Evolutionary conservation across 1,284 basidiomycete species (phyloP), one percentile per base, ranked within the genome.

Genomic region (Ustilago tritici): DNA sequence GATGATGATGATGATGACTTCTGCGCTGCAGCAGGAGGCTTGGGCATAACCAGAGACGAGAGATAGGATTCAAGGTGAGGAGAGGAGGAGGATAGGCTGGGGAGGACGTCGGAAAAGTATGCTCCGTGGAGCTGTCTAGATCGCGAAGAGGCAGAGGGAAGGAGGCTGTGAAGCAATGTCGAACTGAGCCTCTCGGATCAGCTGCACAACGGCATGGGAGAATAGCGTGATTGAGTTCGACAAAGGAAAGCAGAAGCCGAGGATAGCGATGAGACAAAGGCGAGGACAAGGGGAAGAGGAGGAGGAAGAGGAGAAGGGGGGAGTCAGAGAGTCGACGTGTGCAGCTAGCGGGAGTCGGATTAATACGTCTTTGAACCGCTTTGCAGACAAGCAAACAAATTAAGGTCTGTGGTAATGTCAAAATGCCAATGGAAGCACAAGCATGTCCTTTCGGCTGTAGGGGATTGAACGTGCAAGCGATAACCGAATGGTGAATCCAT

Each of bases 41-140:
- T 67, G 43, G 65, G 57, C 70, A 68, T 73, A 54, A 40, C 61
- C 50, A 59, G 35, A 15, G 55, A 38, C n/a, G 17, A 55, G 36
- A 40, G 23, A 57, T 19, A 38, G 49, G 40, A 43, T 46, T 19
- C 43, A 46, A 46, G 43, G 32, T 28, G 47, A 35, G 28, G 8
- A 43, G 11, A 35, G 36, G 40, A 43, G 49, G 4, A 47, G 58
- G 41, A 53, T 11, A 34, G 55, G 56, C 8, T 15, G 31, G 19
- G 46, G 56, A 34, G 28, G 7, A 19, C 23, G 38, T 11, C 23
- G 49, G 28, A 40, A 41, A 19, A 38, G 47, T 49, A 31, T 38
- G 35, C 57, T 59, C 57, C 57, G 57, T 49, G 57, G 46, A 60
- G 34, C 11, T 38, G 35, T 19, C 9, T 17, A 31, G 35, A 10